A percentile compares a stretch with the other conserved stretches of the same genome.
Conservation (phyloP, 1,284 basidiomycete species). For the Wolfiporia cocos region DNA sequence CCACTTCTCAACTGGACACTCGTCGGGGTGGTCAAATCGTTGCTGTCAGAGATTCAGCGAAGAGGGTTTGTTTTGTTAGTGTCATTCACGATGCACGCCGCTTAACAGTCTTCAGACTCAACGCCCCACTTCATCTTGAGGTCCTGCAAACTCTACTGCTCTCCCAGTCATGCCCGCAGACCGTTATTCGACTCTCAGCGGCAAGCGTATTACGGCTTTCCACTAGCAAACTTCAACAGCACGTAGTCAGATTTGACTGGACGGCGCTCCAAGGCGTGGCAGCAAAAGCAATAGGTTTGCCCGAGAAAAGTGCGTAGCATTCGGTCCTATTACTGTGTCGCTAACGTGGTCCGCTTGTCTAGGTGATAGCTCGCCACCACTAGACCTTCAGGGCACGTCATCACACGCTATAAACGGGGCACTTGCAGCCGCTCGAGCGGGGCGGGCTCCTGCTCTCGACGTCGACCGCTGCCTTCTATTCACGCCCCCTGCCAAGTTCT, state of each 20-base stretch:
- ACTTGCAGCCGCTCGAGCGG: constrained; percentile 45
- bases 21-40: constrained; percentile 59
- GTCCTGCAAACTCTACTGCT: constrained; percentile 61
- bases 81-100: not conserved
- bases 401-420: constrained; percentile 47
- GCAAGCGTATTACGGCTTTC: constrained; percentile 48
- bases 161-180: constrained; percentile 55
- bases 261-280: constrained; percentile 37
- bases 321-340: too few relatives aligned
- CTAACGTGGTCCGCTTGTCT: too few relatives aligned
- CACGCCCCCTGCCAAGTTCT: constrained; percentile 50
- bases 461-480: constrained; percentile 55
- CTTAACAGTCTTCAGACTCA: constrained; percentile 22
- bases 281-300: constrained; percentile 35
- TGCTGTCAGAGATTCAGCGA: constrained; percentile 54
- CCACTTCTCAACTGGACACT: constrained; percentile 75
- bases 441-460: constrained; percentile 58
- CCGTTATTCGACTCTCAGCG: constrained; percentile 60
- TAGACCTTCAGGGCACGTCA: too few relatives aligned
- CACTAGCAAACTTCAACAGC: too few relatives aligned
- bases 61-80: constrained; percentile 39
- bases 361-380: too few relatives aligned
- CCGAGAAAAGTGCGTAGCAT: constrained; percentile 35
- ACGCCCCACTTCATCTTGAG: constrained; percentile 41
- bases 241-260: constrained; percentile 31